These are phyloP conservation scores for Schizophyllum commune DNA, from an alignment of 1,284 basidiomycete species.

Conservation along the genomic window DNA sequence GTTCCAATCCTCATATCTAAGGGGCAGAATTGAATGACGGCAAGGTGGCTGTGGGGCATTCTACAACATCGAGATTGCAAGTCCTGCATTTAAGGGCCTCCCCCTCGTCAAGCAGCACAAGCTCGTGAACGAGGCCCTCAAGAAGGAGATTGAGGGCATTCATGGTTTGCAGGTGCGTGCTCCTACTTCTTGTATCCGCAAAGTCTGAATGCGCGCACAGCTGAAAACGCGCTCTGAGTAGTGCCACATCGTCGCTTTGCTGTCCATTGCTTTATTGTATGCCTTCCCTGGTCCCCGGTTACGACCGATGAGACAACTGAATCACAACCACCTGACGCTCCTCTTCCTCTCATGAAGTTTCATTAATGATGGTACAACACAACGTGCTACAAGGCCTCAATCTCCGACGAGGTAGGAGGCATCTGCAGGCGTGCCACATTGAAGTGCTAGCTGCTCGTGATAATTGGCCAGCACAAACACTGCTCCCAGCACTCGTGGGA, in stretches of 20 bases:
- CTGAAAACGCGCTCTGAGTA: neutral
- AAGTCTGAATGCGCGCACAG: neutral
- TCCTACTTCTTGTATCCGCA: neutral
- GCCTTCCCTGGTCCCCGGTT: neutral
- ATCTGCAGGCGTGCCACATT: too few species aligned
- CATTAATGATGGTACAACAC: too few species aligned
- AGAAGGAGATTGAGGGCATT: slow-evolving; percentile 86
- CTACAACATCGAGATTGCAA: slow-evolving; percentile 89
- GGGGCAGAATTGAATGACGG: neutral
- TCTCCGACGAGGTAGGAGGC: too few species aligned
- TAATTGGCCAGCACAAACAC: too few species aligned
- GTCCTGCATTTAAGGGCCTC: slow-evolving; percentile 79
- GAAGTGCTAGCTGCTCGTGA: too few species aligned
- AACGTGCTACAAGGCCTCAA: too few species aligned
- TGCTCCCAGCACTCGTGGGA: too few species aligned
- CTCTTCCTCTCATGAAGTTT: too few species aligned
- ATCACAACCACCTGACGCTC: too few species aligned
- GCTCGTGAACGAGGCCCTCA: slow-evolving; percentile 82
- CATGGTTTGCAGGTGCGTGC: slow-evolving; percentile 86
- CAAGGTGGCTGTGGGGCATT: slow-evolving; percentile 94
- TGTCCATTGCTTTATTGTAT: neutral
- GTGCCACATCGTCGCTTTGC: neutral
- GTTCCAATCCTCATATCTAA: slow-evolving; percentile 14
- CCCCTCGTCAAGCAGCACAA: slow-evolving; percentile 91
- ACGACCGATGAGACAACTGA: too few species aligned